These are phyloP conservation scores for Phytophthora cryptogea DNA, from an alignment of 352 stramenopile species.

Conservation along the genomic window DNA sequence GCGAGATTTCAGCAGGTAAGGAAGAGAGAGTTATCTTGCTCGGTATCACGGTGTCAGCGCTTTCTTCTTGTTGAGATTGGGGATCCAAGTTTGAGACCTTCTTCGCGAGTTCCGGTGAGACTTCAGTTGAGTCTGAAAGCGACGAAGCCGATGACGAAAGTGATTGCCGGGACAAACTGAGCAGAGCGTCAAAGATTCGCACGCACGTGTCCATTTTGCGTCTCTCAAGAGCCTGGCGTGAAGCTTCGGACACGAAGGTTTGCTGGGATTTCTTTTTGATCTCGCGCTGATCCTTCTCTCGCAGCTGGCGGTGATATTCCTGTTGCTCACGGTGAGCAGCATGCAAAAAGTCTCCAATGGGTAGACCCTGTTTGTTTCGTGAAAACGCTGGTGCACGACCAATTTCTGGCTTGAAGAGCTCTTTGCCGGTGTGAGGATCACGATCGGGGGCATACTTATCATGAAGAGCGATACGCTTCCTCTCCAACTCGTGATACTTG, in stretches of 20 bases:
- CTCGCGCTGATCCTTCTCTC: slow-evolving; percentile 47
- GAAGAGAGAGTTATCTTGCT: slow-evolving; percentile 39
- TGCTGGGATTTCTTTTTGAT: slow-evolving; percentile 52
- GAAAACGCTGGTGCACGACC: slow-evolving; percentile 67
- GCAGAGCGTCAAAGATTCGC: slow-evolving; percentile 54
- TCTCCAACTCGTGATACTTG: slow-evolving; percentile 69
- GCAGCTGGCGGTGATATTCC: slow-evolving; percentile 56
- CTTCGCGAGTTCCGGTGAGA: slow-evolving; percentile 4
- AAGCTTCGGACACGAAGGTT: slow-evolving; percentile 64
- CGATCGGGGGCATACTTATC: slow-evolving; percentile 69
- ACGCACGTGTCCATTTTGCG: slow-evolving; percentile 67
- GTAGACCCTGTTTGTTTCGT: slow-evolving; percentile 68
- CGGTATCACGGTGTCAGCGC: slow-evolving; percentile 34
- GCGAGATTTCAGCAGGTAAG: slow-evolving; percentile 60
- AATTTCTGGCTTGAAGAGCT: slow-evolving; percentile 73
- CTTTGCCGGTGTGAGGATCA: slow-evolving; percentile 60
- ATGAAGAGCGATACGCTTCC: slow-evolving; percentile 55
- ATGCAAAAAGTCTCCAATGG: slow-evolving; percentile 81
- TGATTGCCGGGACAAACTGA: slow-evolving; percentile 20
- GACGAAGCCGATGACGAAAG: neutral
- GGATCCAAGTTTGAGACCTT: neutral
- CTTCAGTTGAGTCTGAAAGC: slow-evolving; percentile 1
- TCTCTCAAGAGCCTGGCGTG: slow-evolving; percentile 51
- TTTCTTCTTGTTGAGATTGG: slow-evolving; percentile 1
- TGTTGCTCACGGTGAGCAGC: slow-evolving; percentile 65